Percentiles rank a stretch among this genome's conserved stretches.
These are phyloP conservation scores for Sechiopsis laciniata DNA, from an alignment of 306 rosid genomes.

Conservation along the genomic window DNA sequence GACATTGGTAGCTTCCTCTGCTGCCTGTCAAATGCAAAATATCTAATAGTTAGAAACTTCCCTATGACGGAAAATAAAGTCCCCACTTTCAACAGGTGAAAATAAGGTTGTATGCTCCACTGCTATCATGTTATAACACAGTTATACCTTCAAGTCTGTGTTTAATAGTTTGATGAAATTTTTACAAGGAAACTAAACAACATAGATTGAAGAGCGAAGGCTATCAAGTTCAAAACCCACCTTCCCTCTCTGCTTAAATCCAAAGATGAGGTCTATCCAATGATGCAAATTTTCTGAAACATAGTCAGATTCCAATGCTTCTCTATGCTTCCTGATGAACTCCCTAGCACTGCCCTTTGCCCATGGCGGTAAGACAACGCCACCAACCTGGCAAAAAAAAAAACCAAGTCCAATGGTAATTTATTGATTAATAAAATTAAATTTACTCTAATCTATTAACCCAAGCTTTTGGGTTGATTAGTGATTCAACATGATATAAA, in stretches of 20 bases:
- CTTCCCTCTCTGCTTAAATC: conserved; percentile 98
- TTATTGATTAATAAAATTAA: too few species aligned
- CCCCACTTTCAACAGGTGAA: neutral
- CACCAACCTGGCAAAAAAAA: conserved; percentile 66
- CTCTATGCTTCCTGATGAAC: conserved; percentile 95
- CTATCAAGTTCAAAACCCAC: conserved; percentile 41
- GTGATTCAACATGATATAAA: too few species aligned
- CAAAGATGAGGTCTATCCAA: conserved; percentile 98
- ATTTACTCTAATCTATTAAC: too few species aligned
- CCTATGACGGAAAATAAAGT: conserved; percentile 5
- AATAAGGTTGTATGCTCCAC: neutral
- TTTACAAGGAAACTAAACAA: neutral
- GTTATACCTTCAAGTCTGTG: neutral
- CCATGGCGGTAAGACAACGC: conserved; percentile 88
- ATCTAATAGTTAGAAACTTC: conserved; percentile 25
- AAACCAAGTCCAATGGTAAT: conserved; percentile 17
- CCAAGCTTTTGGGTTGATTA: too few species aligned
- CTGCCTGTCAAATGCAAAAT: conserved; percentile 55
- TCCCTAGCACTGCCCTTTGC: conserved; percentile 89
- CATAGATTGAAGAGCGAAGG: conserved; percentile 10
- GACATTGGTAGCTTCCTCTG: conserved; percentile 95
- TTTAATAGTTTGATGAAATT: neutral
- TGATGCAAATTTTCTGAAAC: conserved; percentile 94
- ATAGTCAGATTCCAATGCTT: conserved; percentile 90
- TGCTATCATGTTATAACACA: neutral